Base-by-base conservation (phyloP, 2,329 filamentous ascomycete genomes). In the Hymenoscyphus fructigenus region DNA sequence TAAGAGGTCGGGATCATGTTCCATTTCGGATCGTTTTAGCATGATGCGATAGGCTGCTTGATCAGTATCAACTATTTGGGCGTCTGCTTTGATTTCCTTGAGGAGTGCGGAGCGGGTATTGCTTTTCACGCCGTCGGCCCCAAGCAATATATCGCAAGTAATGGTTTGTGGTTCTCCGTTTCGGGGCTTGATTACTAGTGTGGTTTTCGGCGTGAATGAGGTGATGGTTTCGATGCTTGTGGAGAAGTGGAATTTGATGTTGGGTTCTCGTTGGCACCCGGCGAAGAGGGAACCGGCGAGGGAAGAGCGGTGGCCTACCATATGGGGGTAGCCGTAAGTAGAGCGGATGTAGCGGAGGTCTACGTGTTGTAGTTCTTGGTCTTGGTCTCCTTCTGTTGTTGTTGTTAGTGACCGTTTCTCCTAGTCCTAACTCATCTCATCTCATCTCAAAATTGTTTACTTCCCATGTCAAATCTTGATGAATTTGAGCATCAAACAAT, bases 41-140 rank as follows among this genome's bases (percentile, higher is more conserved):
- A 93, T 90, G 76, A 93, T 91, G 14, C 91, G 85, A 79, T 93
- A 93, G 2, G 90, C 89, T 0, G 91, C 91, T 78, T 93, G 89
- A 3, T 89, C 86, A 0, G 90, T 92, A 66, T 91, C 88, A 65
- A 86, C 80, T 70, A 89, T 85, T 62, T 85, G 80, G 26, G 82
- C 69, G 12, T 68, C 64, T 20, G 62, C 65, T 15, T 66, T 80
- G 1, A 86, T 77, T 53, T 80, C 77, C 41, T 80, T 76, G 1
- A 91, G 82, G 75, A 91, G 81, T 44, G 82, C 78, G 7, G 80
- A 78, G 36, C 84, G 80, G 23, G 80, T 78, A 9, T 74, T 67
- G 50, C 81, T 84, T 76, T 86, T 87, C 74, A 87, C 81, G 47
- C 85, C 85, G 72, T 87, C 85, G 15, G 82, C 78, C 23, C 80